A percentile compares a stretch with the other conserved stretches of the same genome.
Evolutionary conservation across 768 basidiomycete species (phyloP).

Genomic region (Naganishia antarctica): DNA sequence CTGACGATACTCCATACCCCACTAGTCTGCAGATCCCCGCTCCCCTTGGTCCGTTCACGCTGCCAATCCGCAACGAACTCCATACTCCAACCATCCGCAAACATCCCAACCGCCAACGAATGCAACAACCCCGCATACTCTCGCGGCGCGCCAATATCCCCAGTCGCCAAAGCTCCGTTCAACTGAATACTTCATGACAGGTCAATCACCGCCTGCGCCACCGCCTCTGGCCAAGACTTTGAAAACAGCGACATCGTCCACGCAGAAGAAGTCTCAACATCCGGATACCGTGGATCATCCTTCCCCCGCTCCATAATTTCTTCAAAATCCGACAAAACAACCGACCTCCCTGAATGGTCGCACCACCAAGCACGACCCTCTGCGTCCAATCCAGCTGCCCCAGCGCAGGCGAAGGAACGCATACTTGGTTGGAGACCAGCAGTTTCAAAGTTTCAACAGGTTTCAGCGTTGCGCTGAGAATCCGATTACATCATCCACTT

Average conservation of each 20-base stretch:
- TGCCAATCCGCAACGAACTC: conserved; percentile 36
- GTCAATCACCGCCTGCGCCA: conserved; percentile 36
- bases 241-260: conserved; percentile 31
- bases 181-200: conserved; percentile 33
- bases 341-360: conserved; percentile 33
- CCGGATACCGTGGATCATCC: conserved; percentile 37
- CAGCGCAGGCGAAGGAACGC: conserved; percentile 30
- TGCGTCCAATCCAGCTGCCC: conserved; percentile 29
- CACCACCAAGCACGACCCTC: conserved; percentile 32
- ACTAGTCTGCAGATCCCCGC: conserved; percentile 6
- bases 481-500: no score
- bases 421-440: no score
- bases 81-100: conserved; percentile 30
- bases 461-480: conserved; percentile 35
- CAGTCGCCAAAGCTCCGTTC: background rate
- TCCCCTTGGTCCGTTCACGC: conserved; percentile 22
- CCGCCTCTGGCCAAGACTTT: conserved; percentile 32
- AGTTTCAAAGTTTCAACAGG: no score
- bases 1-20: conserved; percentile 41
- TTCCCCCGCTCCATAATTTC: conserved; percentile 5
- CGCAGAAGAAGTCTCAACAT: conserved; percentile 15
- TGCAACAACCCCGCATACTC: conserved; percentile 23
- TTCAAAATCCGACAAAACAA: conserved; percentile 21
- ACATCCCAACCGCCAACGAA: conserved; percentile 31
- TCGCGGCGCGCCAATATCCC: conserved; percentile 8